These are phyloP conservation scores for Aspergillus proliferans DNA, from an alignment of 2,329 filamentous ascomycete species.

Conservation along the genomic window DNA sequence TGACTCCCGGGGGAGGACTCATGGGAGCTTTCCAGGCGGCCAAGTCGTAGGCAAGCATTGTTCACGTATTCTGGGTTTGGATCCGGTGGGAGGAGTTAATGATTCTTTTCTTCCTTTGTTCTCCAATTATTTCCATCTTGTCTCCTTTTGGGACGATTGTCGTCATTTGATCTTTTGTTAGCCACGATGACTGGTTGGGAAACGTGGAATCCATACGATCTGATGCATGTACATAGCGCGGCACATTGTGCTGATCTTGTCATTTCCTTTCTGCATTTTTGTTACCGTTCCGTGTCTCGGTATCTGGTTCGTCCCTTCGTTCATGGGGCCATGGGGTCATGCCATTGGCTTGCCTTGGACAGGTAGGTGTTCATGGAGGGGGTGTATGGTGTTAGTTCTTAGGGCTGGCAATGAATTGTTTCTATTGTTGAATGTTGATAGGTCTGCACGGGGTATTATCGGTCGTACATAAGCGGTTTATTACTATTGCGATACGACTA, in stretches of 20 bases:
- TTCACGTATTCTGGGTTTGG: conserved; percentile 4
- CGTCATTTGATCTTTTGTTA: conserved; percentile 4
- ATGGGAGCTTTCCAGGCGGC: conserved; percentile 62
- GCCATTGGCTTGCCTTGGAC: conserved; percentile 17
- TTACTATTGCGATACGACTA: no score
- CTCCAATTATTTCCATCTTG: conserved; percentile 3
- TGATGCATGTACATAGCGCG: conserved; percentile 34
- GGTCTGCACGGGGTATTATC: neutral
- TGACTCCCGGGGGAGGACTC: conserved; percentile 70
- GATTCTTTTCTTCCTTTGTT: conserved; percentile 4
- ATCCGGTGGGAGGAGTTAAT: conserved; percentile 9
- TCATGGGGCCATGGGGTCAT: conserved; percentile 8
- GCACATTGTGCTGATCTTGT: conserved; percentile 20
- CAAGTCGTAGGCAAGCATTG: conserved; percentile 20
- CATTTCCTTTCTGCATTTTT: conserved; percentile 18
- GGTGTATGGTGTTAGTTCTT: conserved; percentile 28
- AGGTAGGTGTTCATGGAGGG: conserved; percentile 17
- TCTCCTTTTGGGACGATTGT: conserved; percentile 3
- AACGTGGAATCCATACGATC: conserved; percentile 21
- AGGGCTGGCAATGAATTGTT: conserved; percentile 13
- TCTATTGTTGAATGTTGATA: neutral
- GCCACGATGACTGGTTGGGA: conserved; percentile 2
- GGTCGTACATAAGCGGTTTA: no score
- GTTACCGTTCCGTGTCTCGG: conserved; percentile 18
- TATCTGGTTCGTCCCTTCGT: conserved; percentile 19